Conservation (phyloP, 1,284 basidiomycete genomes). For the Ganoderma lucidum region DNA sequence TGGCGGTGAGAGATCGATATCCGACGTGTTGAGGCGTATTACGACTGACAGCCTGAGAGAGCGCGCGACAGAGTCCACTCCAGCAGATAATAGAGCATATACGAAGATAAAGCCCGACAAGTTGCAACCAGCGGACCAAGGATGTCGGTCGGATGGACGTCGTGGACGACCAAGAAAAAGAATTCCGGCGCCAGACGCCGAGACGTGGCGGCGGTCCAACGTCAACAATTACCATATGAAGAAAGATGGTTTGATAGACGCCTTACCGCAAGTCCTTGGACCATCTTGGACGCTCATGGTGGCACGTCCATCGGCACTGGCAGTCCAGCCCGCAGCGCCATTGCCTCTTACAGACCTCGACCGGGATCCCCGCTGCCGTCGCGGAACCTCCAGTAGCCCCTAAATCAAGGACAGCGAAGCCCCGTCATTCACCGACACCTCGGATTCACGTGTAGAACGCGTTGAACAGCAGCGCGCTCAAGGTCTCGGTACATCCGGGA, state of each 20-base stretch:
- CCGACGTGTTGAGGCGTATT: neutral
- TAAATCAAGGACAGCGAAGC: neutral
- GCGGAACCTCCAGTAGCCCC: neutral
- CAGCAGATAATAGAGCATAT: neutral
- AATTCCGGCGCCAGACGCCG: neutral
- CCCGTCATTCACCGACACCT: neutral
- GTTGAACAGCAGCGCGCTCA: neutral
- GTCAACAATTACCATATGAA: neutral
- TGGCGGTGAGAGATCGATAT: neutral
- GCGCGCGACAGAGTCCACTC: neutral
- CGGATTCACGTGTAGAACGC: neutral
- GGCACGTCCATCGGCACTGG: neutral
- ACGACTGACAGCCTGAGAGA: neutral
- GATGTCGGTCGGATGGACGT: neutral
- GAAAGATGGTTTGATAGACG: conserved; percentile 3
- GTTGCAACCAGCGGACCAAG: neutral
- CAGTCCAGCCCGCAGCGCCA: neutral
- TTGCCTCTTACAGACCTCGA: neutral
- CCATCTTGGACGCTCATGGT: neutral
- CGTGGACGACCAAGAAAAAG: neutral
- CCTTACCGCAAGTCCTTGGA: neutral
- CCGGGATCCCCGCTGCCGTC: neutral
- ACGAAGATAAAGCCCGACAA: neutral
- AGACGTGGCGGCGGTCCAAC: neutral
- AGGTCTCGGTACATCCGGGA: neutral